Percentiles rank a stretch among this genome's conserved stretches.
These are phyloP conservation scores for Tribonema minus DNA, from an alignment of 108 stramenopile species.

Conservation along the genomic window DNA sequence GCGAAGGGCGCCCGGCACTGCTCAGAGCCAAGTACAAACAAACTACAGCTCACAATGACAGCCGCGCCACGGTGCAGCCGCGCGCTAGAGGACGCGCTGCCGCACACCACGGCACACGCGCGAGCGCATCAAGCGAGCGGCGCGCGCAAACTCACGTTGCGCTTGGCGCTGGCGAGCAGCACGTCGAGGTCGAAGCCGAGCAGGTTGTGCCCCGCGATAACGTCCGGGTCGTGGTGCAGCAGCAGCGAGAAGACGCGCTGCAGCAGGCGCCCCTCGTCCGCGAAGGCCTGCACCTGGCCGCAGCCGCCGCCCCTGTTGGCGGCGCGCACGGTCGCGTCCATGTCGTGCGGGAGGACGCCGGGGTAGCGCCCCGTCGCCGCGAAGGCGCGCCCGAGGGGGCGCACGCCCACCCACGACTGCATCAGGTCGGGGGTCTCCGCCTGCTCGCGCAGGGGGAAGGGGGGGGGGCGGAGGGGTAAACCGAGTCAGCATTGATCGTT, in stretches of 20 bases:
- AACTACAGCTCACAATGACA: too few species aligned
- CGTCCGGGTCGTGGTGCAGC: slow-evolving; percentile 86
- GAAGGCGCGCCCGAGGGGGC: slow-evolving; percentile 5
- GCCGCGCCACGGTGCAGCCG: too few species aligned
- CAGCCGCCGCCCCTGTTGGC: background rate
- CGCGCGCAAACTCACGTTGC: too few species aligned
- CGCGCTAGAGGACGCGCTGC: too few species aligned
- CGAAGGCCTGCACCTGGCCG: slow-evolving; percentile 64
- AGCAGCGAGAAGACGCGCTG: slow-evolving; percentile 50
- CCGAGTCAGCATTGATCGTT: too few species aligned
- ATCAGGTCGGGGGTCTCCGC: slow-evolving; percentile 12
- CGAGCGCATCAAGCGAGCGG: too few species aligned
- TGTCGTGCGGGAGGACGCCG: slow-evolving; percentile 28
- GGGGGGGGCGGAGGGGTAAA: background rate
- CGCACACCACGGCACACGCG: too few species aligned
- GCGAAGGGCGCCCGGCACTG: too few species aligned
- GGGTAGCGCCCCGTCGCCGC: slow-evolving; percentile 34
- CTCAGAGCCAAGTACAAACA: too few species aligned
- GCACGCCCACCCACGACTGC: slow-evolving; percentile 19
- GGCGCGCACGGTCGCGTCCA: background rate
- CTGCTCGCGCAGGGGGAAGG: background rate
- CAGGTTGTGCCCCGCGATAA: slow-evolving; percentile 92
- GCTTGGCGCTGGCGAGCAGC: slow-evolving; percentile 71
- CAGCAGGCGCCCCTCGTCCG: slow-evolving; percentile 89
- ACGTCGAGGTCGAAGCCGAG: slow-evolving; percentile 95